phyloP scores from a whole-genome alignment of 441 rosid species.

The Aquilaria agallochum region DNA sequence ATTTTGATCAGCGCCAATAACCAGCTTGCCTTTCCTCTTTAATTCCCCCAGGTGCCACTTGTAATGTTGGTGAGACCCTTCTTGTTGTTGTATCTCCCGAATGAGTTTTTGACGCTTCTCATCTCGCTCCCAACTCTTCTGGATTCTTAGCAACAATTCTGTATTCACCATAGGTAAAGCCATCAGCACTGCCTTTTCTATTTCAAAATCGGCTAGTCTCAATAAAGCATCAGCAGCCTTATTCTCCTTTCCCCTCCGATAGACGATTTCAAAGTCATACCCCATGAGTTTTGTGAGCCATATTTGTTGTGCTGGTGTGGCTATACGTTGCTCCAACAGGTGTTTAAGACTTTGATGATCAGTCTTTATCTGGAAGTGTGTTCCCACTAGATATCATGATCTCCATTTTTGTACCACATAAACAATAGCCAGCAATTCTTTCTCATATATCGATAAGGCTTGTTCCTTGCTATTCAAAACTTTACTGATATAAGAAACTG shows the following conservation, averaged over 20 bases:
- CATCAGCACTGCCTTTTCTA: too few species aligned
- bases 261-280: too few species aligned
- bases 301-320: not conserved
- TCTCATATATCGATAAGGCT: too few species aligned
- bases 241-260: too few species aligned
- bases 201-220: not conserved
- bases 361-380: not conserved
- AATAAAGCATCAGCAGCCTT: too few species aligned
- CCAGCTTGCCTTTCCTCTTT: not conserved
- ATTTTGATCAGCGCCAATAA: not conserved
- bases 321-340: not conserved
- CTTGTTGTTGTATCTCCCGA: not conserved
- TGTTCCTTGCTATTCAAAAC: too few species aligned
- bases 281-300: not conserved
- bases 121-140: not conserved
- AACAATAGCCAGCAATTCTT: not conserved
- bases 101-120: not conserved
- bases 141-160: not conserved
- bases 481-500: too few species aligned
- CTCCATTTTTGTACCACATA: not conserved
- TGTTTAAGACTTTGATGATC: not conserved
- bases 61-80: not conserved
- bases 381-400: not conserved
- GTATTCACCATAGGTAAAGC: not conserved
- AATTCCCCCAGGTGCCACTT: not conserved